Evolutionary conservation across 2,329 filamentous ascomycete species (phyloP), one percentile per base, ranked within the genome.

Genomic region (Hawksworthiomyces lignivorus): DNA sequence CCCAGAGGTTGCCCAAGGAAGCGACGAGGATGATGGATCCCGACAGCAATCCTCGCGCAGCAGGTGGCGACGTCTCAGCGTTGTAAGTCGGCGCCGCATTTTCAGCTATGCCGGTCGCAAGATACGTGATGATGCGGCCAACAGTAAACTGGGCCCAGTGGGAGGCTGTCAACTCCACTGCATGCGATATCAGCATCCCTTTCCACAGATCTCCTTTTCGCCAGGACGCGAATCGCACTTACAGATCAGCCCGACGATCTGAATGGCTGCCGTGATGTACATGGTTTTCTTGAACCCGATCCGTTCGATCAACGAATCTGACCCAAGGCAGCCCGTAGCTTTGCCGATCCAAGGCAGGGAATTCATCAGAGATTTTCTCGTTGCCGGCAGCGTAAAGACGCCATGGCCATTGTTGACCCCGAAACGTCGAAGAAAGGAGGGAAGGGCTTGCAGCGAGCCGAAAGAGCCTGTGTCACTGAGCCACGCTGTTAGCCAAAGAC

Each of bases 81-180:
- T 49, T 46, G 38, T 47, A 49, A 12, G 41, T 30, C 4, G 47
- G 47, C 21, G 45, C 47, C 7, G 44, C 46, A 19, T 48, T 48
- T 19, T 48, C 46, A 24, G 41, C 43, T 14, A 44, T 19, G 29
- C 46, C 46, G 32, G 56, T 55, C 14, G 56, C 45, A 44, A 50
- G 53, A 45, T 56, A 56, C n/a, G 53, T 50, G 8, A 56, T 50
- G 29, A 57, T 47, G 21, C 45, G 46, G 20, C 48, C 50, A n/a
- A 48, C 41, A n/a, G 36, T 48, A 18, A 54, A 50, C 45, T 48
- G 46, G 8, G 30, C 43, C 46, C 46, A 48, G 29, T 46, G 39
- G 21, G 34, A 36, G n/a, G 43, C 33, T 5, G 47, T 47, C 44
- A 49, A 14, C 29, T 49, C 44, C 9, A 49, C 24, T 26, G 12